A percentile compares a stretch with the other conserved stretches of the same genome.
Conservation (phyloP, 305 asterid species). For the Striga hermonthica region DNA sequence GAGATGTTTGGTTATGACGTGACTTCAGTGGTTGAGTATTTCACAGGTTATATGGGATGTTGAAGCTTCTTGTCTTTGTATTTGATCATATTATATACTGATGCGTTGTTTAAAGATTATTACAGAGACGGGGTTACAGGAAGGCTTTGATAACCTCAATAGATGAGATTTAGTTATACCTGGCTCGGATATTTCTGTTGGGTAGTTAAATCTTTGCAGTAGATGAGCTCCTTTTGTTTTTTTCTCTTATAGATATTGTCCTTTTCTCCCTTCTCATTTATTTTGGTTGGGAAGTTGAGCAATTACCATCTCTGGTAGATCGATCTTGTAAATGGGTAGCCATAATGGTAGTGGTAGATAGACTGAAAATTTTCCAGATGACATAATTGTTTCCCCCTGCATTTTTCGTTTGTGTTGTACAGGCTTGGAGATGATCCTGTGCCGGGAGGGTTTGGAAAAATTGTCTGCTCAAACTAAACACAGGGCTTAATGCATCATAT, state of each 20-base stretch:
- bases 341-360: constrained; percentile 64
- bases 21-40: constrained; percentile 1
- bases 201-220: constrained; percentile 11
- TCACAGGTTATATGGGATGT: constrained; percentile 26
- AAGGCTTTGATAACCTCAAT: constrained; percentile 17
- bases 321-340: constrained; percentile 46
- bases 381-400: constrained; percentile 65
- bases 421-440: too few species aligned
- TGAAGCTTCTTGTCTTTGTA: constrained; percentile 15
- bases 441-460: too few species aligned
- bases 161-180: constrained; percentile 20
- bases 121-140: background rate
- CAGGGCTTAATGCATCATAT: too few species aligned
- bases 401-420: constrained; percentile 16
- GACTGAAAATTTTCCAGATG: constrained; percentile 44
- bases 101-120: constrained; percentile 9
- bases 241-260: too few species aligned
- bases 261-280: background rate
- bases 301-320: constrained; percentile 40
- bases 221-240: background rate
- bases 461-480: too few species aligned
- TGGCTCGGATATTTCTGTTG: constrained; percentile 2
- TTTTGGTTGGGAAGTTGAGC: constrained; percentile 20
- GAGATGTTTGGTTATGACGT: background rate
- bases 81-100: constrained; percentile 20